phyloP scores from a whole-genome alignment of 257 asterid genomes.

The Nicotiana tomentosiformis region DNA sequence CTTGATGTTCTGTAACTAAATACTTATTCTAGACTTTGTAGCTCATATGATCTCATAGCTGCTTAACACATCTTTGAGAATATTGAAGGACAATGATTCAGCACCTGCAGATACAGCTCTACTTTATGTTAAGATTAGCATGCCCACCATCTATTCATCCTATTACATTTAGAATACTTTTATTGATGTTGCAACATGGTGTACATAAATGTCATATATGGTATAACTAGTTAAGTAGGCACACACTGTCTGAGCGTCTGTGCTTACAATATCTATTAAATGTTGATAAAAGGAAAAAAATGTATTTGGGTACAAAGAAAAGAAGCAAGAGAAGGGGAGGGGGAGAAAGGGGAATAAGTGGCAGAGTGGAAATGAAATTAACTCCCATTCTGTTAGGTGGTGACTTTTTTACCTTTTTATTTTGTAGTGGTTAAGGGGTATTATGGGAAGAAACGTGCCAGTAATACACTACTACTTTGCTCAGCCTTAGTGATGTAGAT shows the following conservation, averaged over 20 bases:
- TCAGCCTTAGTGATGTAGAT: not conserved
- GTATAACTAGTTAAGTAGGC: not conserved
- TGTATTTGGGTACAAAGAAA: not conserved
- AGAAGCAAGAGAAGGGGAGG: not conserved
- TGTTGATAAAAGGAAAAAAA: not conserved
- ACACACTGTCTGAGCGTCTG: not conserved
- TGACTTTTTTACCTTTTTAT: not conserved
- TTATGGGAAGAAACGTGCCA: not conserved
- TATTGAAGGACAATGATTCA: conserved; percentile 34
- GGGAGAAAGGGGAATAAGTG: not conserved
- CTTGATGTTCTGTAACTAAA: not conserved
- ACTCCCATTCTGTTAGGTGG: not conserved
- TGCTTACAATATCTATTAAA: not conserved
- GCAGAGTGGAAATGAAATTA: not conserved
- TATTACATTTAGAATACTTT: not conserved
- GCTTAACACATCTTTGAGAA: conserved; percentile 35
- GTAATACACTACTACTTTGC: not conserved
- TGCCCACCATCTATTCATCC: not conserved
- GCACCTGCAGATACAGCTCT: conserved; percentile 51
- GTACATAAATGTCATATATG: not conserved
- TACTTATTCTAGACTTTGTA: no score
- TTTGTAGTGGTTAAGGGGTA: not conserved
- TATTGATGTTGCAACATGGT: not conserved
- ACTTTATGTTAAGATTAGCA: not conserved
- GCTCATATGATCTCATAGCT: conserved; percentile 19